phyloP scores from a whole-genome alignment of 441 rosid genomes.

The Arabidopsis lyrata region DNA sequence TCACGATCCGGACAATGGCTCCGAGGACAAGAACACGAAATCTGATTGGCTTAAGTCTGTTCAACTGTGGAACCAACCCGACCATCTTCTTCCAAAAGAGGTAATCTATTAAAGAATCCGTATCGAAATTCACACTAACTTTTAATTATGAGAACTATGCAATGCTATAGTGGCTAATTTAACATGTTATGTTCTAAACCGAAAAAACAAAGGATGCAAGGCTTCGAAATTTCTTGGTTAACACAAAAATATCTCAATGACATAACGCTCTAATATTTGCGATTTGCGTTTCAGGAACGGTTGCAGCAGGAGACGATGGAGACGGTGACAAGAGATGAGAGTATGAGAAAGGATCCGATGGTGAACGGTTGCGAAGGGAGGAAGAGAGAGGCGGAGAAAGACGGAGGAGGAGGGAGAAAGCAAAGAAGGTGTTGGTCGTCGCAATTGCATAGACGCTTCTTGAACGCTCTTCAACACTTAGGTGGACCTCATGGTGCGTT shows the following conservation, averaged over 20 bases:
- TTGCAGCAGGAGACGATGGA: conserved; percentile 45
- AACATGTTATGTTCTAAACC: background rate
- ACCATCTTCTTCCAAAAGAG: conserved; percentile 55
- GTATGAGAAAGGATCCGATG: conserved; percentile 44
- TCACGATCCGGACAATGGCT: conserved; percentile 38
- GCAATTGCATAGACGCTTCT: conserved; percentile 81
- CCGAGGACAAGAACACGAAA: conserved; percentile 49
- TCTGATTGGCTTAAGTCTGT: conserved; percentile 99
- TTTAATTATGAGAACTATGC: background rate
- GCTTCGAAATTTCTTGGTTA: too few species aligned
- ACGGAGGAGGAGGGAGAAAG: conserved; percentile 52
- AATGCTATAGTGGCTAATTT: background rate
- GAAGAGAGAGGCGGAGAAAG: conserved; percentile 45
- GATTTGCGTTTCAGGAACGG: conserved; percentile 22
- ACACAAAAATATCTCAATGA: background rate
- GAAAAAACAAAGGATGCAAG: background rate
- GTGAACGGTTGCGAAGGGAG: conserved; percentile 37
- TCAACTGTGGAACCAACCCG: conserved; percentile 85
- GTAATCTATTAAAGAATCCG: conserved; percentile 40
- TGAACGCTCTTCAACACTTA: conserved; percentile 84
- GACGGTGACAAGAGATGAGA: conserved; percentile 61
- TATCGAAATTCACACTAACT: background rate
- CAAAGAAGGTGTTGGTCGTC: conserved; percentile 90
- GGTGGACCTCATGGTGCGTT: conserved; percentile 87
- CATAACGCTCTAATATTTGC: conserved; percentile 2